phyloP scores from a whole-genome alignment of 139 green algal genomes.

The Chlorella sorokiniana region DNA sequence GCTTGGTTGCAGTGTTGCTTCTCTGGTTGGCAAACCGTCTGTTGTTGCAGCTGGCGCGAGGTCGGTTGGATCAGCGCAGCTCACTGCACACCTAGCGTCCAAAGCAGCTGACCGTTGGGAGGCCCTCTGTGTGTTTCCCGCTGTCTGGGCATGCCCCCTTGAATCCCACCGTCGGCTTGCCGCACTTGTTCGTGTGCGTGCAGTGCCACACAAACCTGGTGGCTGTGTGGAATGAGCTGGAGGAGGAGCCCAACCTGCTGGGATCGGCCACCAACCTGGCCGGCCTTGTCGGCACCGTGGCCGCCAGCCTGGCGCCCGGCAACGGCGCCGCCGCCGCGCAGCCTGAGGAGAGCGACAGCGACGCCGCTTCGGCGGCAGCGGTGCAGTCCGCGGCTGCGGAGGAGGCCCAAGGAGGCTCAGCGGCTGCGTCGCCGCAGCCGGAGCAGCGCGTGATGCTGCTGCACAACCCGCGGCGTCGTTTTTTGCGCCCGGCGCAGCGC shows the following conservation, averaged over 20 bases:
- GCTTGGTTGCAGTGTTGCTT: background rate
- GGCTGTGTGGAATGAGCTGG: constrained; percentile 44
- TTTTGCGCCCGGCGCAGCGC: constrained; percentile 8
- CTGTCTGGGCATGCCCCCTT: no score
- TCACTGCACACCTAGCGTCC: no score
- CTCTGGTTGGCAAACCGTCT: no score
- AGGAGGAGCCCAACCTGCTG: constrained; percentile 18
- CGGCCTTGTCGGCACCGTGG: background rate
- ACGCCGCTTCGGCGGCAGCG: background rate
- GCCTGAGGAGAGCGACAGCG: no score
- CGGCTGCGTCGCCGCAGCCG: background rate
- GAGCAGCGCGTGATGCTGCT: constrained; percentile 23
- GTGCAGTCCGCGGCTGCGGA: background rate
- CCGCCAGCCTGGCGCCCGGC: background rate
- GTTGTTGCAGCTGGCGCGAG: no score
- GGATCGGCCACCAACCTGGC: background rate
- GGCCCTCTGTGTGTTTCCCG: no score
- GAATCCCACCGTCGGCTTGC: background rate
- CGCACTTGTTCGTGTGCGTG: constrained; percentile 5
- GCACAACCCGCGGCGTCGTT: constrained; percentile 8
- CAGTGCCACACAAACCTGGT: constrained; percentile 67
- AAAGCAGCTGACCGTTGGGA: no score
- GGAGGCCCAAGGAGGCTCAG: no score
- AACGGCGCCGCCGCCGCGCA: background rate
- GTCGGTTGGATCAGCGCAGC: no score